These are phyloP conservation scores for Rhodotorula sp. DNA, from an alignment of 1,284 basidiomycete genomes.

Conservation along the genomic window DNA sequence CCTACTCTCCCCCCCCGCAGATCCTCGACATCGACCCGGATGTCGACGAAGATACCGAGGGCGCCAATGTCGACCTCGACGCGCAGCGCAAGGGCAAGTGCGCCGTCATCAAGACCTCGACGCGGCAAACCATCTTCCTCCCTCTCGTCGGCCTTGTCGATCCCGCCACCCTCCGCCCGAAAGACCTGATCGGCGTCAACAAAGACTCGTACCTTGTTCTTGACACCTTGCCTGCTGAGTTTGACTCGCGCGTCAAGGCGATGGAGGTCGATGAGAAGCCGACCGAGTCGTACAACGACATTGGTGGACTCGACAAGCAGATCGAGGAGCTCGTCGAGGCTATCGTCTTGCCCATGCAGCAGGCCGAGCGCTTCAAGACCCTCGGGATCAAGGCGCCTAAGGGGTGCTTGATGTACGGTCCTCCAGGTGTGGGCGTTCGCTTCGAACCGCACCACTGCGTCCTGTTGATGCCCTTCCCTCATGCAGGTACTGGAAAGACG, in stretches of 20 bases:
- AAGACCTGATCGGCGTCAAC: conserved; percentile 97
- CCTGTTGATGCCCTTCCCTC: neutral
- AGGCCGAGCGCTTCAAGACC: conserved; percentile 75
- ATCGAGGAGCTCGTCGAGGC: conserved; percentile 77
- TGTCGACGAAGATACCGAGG: conserved; percentile 77
- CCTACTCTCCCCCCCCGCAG: conserved; percentile 56
- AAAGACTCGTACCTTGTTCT: conserved; percentile 99
- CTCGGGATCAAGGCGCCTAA: conserved; percentile 77
- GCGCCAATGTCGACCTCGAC: conserved; percentile 85
- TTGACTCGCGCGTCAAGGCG: conserved; percentile 74
- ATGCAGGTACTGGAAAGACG: conserved; percentile 70
- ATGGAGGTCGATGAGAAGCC: conserved; percentile 91
- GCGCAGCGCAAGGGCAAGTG: conserved; percentile 95
- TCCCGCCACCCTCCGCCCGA: conserved; percentile 79
- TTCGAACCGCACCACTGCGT: too few relatives aligned
- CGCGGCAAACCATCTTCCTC: conserved; percentile 91
- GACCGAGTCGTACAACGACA: conserved; percentile 74
- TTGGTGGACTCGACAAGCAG: conserved; percentile 76
- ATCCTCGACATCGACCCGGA: conserved; percentile 88
- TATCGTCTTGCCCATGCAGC: conserved; percentile 76
- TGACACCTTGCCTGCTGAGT: conserved; percentile 77
- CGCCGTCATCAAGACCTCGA: conserved; percentile 98
- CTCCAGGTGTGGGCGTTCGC: conserved; percentile 58
- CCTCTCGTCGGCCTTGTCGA: conserved; percentile 97
- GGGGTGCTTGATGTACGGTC: conserved; percentile 75